Evolutionary conservation across 306 rosid species (phyloP).

Genomic region (Ceratonia siliqua): DNA sequence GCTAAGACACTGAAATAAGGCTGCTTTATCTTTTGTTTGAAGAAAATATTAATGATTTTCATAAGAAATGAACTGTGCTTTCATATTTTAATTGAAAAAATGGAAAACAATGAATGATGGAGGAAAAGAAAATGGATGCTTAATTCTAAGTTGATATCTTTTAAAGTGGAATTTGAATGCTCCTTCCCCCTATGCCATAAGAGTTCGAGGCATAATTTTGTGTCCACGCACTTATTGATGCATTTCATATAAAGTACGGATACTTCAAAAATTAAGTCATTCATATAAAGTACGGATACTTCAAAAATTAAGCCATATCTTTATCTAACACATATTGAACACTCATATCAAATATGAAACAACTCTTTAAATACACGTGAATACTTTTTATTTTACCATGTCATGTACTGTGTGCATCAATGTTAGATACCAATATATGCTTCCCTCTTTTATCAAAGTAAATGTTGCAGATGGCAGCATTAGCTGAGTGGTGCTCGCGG

Average conservation of each 20-base stretch:
- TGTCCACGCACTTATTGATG: not conserved
- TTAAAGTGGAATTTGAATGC: not conserved
- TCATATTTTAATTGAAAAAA: not conserved
- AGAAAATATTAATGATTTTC: not conserved
- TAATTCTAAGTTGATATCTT: not conserved
- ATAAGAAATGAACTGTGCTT: not conserved
- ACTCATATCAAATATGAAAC: no score
- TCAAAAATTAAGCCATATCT: no score
- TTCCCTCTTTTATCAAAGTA: not conserved
- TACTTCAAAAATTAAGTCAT: no score
- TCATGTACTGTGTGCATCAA: no score
- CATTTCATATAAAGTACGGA: not conserved
- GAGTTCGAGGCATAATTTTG: not conserved
- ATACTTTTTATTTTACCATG: no score
- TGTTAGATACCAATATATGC: not conserved
- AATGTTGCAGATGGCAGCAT: constrained; percentile 58
- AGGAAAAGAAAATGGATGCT: not conserved
- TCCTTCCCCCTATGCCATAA: not conserved
- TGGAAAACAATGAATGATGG: not conserved
- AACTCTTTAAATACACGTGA: no score
- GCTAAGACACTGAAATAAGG: not conserved
- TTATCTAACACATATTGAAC: no score
- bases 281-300: no score
- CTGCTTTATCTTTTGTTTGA: not conserved
- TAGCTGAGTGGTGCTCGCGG: constrained; percentile 61